Evolutionary conservation across 2,329 filamentous ascomycete species (phyloP).

Genomic region (Juglanconis oblonga): DNA sequence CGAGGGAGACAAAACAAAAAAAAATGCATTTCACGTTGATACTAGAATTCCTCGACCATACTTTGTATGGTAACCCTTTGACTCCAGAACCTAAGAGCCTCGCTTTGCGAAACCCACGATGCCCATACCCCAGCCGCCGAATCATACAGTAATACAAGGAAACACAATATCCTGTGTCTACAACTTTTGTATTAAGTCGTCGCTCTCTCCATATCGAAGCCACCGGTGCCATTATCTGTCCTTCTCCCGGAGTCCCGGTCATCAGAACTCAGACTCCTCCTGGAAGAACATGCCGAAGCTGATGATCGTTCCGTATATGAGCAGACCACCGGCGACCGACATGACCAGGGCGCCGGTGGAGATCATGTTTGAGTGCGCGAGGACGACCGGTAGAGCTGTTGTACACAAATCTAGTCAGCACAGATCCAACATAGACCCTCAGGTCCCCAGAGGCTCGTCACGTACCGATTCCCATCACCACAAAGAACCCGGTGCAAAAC

Average conservation of each 20-base stretch:
- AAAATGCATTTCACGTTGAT: conserved; percentile 10
- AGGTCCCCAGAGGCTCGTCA: conserved; percentile 24
- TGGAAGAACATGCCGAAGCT: conserved; percentile 98
- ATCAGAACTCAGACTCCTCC: conserved; percentile 91
- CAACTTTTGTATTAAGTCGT: neutral
- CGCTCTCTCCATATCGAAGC: neutral
- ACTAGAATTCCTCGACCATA: conserved; percentile 2
- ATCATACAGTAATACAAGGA: conserved; percentile 10
- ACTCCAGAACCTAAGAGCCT: conserved; percentile 2
- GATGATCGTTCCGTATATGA: conserved; percentile 98
- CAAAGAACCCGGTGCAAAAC: conserved; percentile 92
- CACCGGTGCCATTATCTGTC: conserved; percentile 1
- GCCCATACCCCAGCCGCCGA: neutral
- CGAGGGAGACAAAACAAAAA: neutral
- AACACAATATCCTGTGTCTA: neutral
- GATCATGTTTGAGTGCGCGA: conserved; percentile 86
- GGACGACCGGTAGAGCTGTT: conserved; percentile 78
- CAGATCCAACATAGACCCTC: neutral
- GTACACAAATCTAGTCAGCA: conserved; percentile 15
- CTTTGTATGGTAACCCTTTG: neutral
- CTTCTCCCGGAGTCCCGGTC: neutral
- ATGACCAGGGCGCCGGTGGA: conserved; percentile 84
- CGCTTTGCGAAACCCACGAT: conserved; percentile 7
- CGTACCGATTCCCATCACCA: conserved; percentile 95
- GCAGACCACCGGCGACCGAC: conserved; percentile 85